Conservation (phyloP, 495 filamentous ascomycete species). For the Trichodelitschia bisporula region DNA sequence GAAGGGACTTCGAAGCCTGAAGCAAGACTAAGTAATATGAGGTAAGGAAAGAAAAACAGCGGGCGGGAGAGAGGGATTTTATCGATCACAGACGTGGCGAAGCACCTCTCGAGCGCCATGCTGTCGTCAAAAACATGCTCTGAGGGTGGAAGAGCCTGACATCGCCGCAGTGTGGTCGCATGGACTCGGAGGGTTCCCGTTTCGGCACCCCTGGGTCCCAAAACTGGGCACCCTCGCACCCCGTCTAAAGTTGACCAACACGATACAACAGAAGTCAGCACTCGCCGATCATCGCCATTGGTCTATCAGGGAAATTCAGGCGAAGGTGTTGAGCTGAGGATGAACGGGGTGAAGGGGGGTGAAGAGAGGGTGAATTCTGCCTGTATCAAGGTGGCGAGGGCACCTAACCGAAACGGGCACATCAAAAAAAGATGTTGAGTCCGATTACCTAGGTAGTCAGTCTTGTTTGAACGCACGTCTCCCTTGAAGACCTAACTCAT, state of each 20-base stretch:
- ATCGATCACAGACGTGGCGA: conserved; percentile 1
- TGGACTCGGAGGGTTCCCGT: conserved; percentile 2
- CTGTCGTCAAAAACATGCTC: neutral
- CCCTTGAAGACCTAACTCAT: no score
- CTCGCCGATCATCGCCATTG: conserved; percentile 1
- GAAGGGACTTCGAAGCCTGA: conserved; percentile 1
- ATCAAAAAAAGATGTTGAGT: conserved; percentile 2
- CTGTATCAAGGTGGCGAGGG: conserved; percentile 1
- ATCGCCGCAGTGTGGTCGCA: conserved; percentile 1
- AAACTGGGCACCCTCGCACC: conserved; percentile 2
- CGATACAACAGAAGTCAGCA: conserved; percentile 1
- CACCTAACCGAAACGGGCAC: conserved; percentile 1
- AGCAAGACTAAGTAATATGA: conserved; percentile 1
- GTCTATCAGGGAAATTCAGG: conserved; percentile 1
- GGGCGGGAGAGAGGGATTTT: neutral
- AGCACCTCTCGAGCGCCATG: neutral
- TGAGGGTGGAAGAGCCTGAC: conserved; percentile 1
- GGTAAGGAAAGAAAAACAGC: neutral
- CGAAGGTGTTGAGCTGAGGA: conserved; percentile 1
- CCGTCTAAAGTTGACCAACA: conserved; percentile 1
- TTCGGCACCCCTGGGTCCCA: conserved; percentile 2
- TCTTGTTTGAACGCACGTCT: no score
- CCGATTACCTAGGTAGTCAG: conserved; percentile 2
- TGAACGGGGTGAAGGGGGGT: neutral
- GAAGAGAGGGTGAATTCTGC: conserved; percentile 1